Conservation (phyloP, 208 protist genomes). For the Trypanosoma mega region DNA sequence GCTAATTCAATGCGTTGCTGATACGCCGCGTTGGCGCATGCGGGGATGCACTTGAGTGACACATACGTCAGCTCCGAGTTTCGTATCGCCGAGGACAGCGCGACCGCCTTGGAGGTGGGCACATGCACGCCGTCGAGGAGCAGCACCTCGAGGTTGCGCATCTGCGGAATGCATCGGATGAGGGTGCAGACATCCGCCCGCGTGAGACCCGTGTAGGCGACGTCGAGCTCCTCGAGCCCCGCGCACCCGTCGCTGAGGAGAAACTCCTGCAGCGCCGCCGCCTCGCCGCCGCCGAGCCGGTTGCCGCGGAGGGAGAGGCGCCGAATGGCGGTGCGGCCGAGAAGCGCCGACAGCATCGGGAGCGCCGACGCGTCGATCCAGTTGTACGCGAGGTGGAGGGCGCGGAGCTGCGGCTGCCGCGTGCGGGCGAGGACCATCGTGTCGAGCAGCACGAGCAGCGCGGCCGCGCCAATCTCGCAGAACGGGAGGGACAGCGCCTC, state of each 20-base stretch:
- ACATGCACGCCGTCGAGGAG: conserved; percentile 66
- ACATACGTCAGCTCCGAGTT: conserved; percentile 46
- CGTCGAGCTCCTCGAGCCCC: conserved; percentile 68
- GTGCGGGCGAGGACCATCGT: conserved; percentile 25
- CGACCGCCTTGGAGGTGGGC: conserved; percentile 34
- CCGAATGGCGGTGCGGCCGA: conserved; percentile 45
- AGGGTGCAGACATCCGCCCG: conserved; percentile 44
- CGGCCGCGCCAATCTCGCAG: conserved; percentile 61
- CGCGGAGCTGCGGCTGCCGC: conserved; percentile 25
- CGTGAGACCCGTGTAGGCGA: conserved; percentile 63
- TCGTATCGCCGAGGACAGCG: conserved; percentile 44
- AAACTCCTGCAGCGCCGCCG: conserved; percentile 52
- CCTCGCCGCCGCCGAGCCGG: conserved; percentile 39
- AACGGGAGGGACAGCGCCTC: conserved; percentile 63
- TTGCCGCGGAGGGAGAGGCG: conserved; percentile 75
- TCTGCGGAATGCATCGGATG: conserved; percentile 59
- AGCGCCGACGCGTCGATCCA: conserved; percentile 38
- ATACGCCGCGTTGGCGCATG: conserved; percentile 29
- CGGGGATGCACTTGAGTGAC: conserved; percentile 33
- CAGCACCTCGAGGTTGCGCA: conserved; percentile 51
- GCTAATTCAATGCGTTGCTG: conserved; percentile 24
- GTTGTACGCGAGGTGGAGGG: conserved; percentile 81
- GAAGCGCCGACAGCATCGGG: conserved; percentile 42
- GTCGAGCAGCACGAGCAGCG: conserved; percentile 53
- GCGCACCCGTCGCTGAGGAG: conserved; percentile 48